These are phyloP conservation scores for Debaryomycetaceae sp. DNA, from an alignment of 1,139 yeast genomes.

Conservation along the genomic window DNA sequence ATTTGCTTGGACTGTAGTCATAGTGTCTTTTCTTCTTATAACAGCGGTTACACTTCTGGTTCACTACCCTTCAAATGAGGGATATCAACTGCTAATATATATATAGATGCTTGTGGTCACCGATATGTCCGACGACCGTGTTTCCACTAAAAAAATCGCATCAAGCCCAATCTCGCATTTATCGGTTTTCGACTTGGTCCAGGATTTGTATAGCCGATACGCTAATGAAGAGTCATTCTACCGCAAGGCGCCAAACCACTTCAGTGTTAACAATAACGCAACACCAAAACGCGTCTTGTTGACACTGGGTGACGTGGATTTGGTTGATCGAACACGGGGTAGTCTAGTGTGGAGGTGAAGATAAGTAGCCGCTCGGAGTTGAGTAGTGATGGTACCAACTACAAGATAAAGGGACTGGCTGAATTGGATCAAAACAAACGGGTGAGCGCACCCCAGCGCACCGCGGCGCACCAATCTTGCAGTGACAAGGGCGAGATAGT, in stretches of 20 bases:
- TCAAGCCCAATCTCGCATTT: background rate
- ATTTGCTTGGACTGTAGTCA: constrained; percentile 13
- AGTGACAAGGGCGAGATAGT: too few species aligned
- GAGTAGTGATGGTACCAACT: too few species aligned
- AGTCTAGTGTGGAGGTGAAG: background rate
- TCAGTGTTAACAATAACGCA: background rate
- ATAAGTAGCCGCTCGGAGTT: background rate
- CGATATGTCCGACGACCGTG: constrained; percentile 2
- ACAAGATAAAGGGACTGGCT: too few species aligned
- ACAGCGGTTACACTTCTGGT: background rate
- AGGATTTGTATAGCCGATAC: background rate
- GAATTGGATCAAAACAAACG: too few species aligned
- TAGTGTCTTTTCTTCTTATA: constrained; percentile 1
- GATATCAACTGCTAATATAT: background rate
- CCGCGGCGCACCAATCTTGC: too few species aligned
- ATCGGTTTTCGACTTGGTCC: background rate
- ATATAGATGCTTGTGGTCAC: background rate
- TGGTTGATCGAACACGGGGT: background rate
- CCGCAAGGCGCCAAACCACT: background rate
- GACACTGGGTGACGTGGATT: background rate
- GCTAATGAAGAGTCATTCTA: background rate
- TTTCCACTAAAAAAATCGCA: background rate
- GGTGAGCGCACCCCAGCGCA: too few species aligned
- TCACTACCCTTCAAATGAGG: background rate
- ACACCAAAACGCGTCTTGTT: background rate